A percentile compares a stretch with the other conserved stretches of the same genome.
Conservation (phyloP, 805 yeast species). For the Kluyveromyces aestuarii region DNA sequence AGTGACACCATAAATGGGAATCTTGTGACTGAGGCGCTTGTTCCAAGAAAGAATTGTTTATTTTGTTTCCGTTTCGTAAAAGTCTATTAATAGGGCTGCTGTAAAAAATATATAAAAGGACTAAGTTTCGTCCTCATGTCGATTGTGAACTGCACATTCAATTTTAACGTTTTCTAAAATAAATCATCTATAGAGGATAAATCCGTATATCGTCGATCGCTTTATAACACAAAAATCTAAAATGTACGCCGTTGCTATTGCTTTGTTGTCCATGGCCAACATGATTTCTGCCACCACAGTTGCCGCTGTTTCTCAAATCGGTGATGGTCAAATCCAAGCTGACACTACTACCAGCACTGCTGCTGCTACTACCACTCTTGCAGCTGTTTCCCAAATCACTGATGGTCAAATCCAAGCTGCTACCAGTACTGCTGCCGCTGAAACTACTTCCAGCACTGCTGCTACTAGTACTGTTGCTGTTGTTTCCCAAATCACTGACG, state of each 20-base stretch:
- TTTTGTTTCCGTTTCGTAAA: neutral
- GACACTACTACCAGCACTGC: conserved; percentile 25
- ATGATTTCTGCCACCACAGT: conserved; percentile 18
- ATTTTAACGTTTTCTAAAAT: too few species aligned
- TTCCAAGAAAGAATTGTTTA: neutral
- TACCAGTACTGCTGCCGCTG: conserved; percentile 20
- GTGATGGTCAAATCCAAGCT: conserved; percentile 41
- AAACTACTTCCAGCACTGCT: conserved; percentile 33
- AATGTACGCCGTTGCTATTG: conserved; percentile 22
- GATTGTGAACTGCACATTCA: too few species aligned
- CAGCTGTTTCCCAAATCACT: conserved; percentile 25
- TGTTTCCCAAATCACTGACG: conserved; percentile 30
- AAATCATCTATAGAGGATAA: neutral
- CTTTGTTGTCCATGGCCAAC: conserved; percentile 21
- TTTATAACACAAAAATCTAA: too few species aligned
- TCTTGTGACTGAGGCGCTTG: neutral
- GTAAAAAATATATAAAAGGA: neutral
- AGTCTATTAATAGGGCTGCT: neutral
- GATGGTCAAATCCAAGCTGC: conserved; percentile 33
- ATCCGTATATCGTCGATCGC: neutral
- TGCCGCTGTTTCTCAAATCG: conserved; percentile 33
- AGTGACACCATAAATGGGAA: neutral
- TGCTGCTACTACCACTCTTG: conserved; percentile 26
- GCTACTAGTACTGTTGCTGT: conserved; percentile 23
- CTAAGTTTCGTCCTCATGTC: neutral